Percentiles rank a stretch among this genome's conserved stretches.
These are phyloP conservation scores for Exophiala xenobiotica DNA, from an alignment of 2,329 filamentous ascomycete genomes.

Conservation along the genomic window DNA sequence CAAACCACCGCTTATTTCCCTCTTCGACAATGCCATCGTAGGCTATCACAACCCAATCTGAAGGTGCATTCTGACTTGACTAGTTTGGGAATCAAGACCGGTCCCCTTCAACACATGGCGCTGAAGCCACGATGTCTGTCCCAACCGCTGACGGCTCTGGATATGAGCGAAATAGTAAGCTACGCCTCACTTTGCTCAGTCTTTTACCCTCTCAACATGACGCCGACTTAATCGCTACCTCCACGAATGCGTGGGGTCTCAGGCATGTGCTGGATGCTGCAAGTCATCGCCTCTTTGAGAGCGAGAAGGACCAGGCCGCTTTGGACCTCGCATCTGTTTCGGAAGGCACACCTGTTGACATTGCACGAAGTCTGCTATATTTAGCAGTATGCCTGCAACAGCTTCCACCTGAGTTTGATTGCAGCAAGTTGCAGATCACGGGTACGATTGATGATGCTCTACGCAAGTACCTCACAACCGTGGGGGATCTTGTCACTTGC, in stretches of 20 bases:
- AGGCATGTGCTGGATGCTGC: conserved; percentile 43
- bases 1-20: conserved; percentile 5
- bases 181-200: conserved; percentile 1
- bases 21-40: conserved; percentile 8
- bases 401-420: conserved; percentile 37
- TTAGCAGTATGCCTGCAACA: conserved; percentile 50
- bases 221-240: conserved; percentile 40
- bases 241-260: conserved; percentile 15
- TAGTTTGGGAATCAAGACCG: conserved; percentile 14
- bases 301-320: background rate
- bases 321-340: conserved; percentile 41
- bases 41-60: background rate
- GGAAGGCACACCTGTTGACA: conserved; percentile 36
- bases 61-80: background rate
- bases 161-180: background rate
- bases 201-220: conserved; percentile 22
- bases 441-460: conserved; percentile 29
- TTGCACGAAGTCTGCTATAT: conserved; percentile 51
- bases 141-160: background rate
- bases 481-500: conserved; percentile 35
- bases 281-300: conserved; percentile 31
- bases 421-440: background rate
- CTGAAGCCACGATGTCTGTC: background rate
- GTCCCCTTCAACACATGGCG: conserved; percentile 17
- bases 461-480: conserved; percentile 34